Percentiles rank a stretch among this genome's conserved stretches.
These are phyloP conservation scores for Ophiosphaerella narmari DNA, from an alignment of 2,329 filamentous ascomycete genomes.

Conservation along the genomic window DNA sequence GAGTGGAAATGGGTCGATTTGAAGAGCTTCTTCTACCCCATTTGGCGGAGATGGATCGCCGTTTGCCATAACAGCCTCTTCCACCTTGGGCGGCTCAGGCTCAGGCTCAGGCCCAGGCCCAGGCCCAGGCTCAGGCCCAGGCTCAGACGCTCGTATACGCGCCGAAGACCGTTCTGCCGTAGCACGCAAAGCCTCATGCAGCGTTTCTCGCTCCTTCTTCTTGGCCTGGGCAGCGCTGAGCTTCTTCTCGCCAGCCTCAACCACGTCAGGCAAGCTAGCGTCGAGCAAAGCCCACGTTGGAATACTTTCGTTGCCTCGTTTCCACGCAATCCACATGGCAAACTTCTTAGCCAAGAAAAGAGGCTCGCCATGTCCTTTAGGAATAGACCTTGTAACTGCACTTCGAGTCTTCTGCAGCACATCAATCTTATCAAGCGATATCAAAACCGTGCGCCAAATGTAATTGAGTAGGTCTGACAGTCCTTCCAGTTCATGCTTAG, in stretches of 20 bases:
- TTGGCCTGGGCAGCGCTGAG: slow-evolving; percentile 60
- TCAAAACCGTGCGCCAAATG: slow-evolving; percentile 66
- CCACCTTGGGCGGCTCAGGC: neutral
- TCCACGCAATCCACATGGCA: slow-evolving; percentile 70
- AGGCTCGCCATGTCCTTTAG: slow-evolving; percentile 65
- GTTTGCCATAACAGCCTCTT: neutral
- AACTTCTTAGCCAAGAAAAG: slow-evolving; percentile 64
- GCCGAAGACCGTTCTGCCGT: slow-evolving; percentile 49
- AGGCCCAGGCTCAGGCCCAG: slow-evolving; percentile 5
- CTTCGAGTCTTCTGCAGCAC: slow-evolving; percentile 63
- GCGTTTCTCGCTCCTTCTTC: slow-evolving; percentile 59
- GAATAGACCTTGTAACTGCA: slow-evolving; percentile 65
- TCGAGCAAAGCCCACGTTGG: slow-evolving; percentile 66
- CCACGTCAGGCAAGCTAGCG: slow-evolving; percentile 53
- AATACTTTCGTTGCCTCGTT: slow-evolving; percentile 66
- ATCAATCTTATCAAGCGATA: slow-evolving; percentile 64
- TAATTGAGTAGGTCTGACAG: slow-evolving; percentile 63
- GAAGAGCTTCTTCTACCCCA: slow-evolving; percentile 14
- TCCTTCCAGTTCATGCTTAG: slow-evolving; percentile 65
- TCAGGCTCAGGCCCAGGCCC: neutral
- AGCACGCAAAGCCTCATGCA: slow-evolving; percentile 50
- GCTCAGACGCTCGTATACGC: slow-evolving; percentile 39
- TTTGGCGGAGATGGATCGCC: slow-evolving; percentile 18
- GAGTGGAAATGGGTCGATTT: slow-evolving; percentile 15
- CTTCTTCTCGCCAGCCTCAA: slow-evolving; percentile 54